Evolutionary conservation across 768 basidiomycete genomes (phyloP), one percentile per base, ranked within the genome.

Genomic region (Boletus tylopilopsis): DNA sequence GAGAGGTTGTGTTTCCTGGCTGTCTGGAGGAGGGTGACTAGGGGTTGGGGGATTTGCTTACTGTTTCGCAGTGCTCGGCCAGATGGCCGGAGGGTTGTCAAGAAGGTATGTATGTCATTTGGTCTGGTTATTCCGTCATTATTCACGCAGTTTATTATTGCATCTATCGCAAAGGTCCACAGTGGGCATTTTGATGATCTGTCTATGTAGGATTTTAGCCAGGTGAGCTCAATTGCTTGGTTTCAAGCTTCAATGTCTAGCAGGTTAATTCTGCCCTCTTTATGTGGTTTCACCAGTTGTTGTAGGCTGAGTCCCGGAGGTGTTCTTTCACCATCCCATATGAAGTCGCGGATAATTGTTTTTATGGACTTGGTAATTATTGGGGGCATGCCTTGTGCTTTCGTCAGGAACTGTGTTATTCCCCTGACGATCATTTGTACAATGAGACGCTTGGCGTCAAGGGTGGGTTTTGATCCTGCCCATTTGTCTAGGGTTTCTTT

Each of bases 351-450:
- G 5, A 27, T 27, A 5, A 27, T 5, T 27, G 5, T 27, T 9
- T 5, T 27, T 9, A 27, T 5, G 5, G 25, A 5, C 9, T 27
- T 27, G 5, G 5, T 9, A 9, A 27, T 9, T 5, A 5, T 27
- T 27, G 25, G 5, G 5, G 25, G 25, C 25, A 27, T 27, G 25
- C 25, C 9, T 27, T 68, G 69, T 0, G 67, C 68, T 16, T 52
- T 54, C 0, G 63, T 62, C 0, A 69, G 59, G 56, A 66, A 72
- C 49, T 72, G 70, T 0, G 67, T 62, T 48, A 60, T 57, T 0
- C 59, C 64, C 0, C 65, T 64, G 0, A 64, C 41, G 0, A 42
- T 39, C 39, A 64, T 59, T 35, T 69, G 64, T 0, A 63, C 19
- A 0, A 67, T 64, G 0, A 61, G 37, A 1, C 37, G 7, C 10